Evolutionary conservation across 2,329 filamentous ascomycete genomes (phyloP), one percentile per base, ranked within the genome.

Genomic region (Calonectria hawksworthii): DNA sequence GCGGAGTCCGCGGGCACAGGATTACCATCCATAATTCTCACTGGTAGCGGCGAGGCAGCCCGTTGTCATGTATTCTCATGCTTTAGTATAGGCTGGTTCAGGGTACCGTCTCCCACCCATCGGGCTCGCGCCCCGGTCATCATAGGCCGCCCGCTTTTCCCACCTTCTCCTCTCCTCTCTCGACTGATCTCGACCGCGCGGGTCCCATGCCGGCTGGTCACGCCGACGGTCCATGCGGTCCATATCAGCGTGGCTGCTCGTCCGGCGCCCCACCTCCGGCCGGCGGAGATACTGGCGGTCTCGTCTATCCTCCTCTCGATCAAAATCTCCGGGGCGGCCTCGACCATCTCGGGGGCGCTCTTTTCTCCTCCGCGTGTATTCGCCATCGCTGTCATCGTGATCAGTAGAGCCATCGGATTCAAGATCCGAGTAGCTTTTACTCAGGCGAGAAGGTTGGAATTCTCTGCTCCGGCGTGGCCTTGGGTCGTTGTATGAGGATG

Each of bases 201-300:
- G 64, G 44, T 87, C 85, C 78, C 84, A 84, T 9, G 82, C 78
- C 9, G 79, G 79, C 68, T 83, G 79, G 23, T 85, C 85, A 14
- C 85, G 83, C 56, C 85, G 82, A 28, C 88, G 83, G 74, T 89
- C 88, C 41, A 86, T 83, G 28, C 88, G 83, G 74, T 89, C 88
- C 41, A 86, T 83, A 74, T 90, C 88, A 30, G 87, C 87, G 74
- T 89, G 88, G 77, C 88, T 90, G 81, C 88, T 89, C 4, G 88
- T 87, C 56, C 89, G 83, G 61, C 87, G 83, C 34, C 86, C 82
- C 18, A 83, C 78, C 1, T 87, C 87, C 1, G 87, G 84, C n/a
- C 87, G 84, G 36, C 84, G 81, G 16, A 85, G 78, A 75, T 87
- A 85, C 32, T 74, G 78, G 38, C 82, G 81, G 10, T 85, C 84